Conservation (phyloP, 1,284 basidiomycete genomes). For the Rhodotorula sp. region DNA sequence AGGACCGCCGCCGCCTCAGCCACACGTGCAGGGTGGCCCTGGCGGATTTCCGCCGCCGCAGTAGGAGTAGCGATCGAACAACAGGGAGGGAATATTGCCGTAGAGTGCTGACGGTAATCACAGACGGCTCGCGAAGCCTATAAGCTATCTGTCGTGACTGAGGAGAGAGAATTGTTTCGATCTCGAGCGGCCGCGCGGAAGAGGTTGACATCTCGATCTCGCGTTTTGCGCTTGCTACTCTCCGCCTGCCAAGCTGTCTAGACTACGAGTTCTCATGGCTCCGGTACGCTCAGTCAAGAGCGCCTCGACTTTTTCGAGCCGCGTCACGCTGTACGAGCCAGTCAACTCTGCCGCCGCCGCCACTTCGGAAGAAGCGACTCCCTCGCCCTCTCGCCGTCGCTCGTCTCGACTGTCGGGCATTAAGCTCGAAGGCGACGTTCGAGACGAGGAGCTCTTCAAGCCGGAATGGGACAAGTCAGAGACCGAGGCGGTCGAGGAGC, state of each 20-base stretch:
- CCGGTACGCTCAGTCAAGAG: slow-evolving; percentile 26
- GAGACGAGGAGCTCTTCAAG: slow-evolving; percentile 2
- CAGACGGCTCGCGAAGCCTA: no score
- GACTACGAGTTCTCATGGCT: background rate
- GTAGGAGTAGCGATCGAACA: no score
- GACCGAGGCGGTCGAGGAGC: background rate
- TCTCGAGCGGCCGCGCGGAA: no score
- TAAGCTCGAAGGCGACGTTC: background rate
- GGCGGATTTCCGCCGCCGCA: no score
- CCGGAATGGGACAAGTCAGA: background rate
- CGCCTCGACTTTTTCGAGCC: slow-evolving; percentile 27
- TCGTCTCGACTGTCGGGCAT: background rate
- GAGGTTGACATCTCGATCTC: no score
- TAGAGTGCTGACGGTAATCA: no score
- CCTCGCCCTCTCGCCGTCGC: background rate
- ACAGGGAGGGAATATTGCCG: no score
- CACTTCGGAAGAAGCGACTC: background rate
- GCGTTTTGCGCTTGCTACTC: no score
- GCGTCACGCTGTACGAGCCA: slow-evolving; percentile 39
- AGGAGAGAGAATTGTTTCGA: no score
- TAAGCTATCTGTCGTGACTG: no score
- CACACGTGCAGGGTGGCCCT: no score
- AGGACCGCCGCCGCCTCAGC: no score
- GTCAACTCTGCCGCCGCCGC: background rate
- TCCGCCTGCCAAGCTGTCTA: background rate